Evolutionary conservation across 352 stramenopile species (phyloP), one percentile per base, ranked within the genome.

Genomic region (Phytophthora pisi): DNA sequence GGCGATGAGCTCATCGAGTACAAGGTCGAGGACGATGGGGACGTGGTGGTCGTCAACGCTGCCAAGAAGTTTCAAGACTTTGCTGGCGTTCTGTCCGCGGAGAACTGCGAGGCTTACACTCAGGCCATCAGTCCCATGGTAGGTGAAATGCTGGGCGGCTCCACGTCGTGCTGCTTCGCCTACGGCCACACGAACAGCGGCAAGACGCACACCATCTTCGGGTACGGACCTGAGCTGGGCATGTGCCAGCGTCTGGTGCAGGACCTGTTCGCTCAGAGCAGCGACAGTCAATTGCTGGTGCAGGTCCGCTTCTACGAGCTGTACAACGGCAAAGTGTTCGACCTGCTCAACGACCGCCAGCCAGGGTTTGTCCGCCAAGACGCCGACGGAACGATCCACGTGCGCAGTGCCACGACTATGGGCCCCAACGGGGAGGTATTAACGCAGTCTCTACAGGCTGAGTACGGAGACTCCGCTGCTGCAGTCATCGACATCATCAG

Each of bases 171-270:
- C 55, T 86, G 78, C 69, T 89, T 89, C 51, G 78, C 80, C 3
- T 89, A 87, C 60, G 80, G 78, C 3, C 76, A 88, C 56, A 88
- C 79, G 7, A 83, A 83, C 52, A 85, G 72, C 55, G 79, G 79
- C 51, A 88, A 88, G 74, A 88, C 79, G 16, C 79, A 88, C 64
- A 86, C 79, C 47, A 86, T 88, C 61, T 84, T 88, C 50, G 80
- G 80, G 23, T 87, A 89, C 34, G 74, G 53, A 1, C n/a, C 47
- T 18, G 75, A 84, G 34, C 62, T 63, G 2, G 78, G 80, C 16
- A 70, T 86, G 64, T 85, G 72, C 52, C 72, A 81, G 23, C 67
- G 64, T 26, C 68, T 81, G 6, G 52, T 81, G 2, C 51, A 64
- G 10, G 74, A 82, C 1, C 55, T 89, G 30, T 85, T 89, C 54